Evolutionary conservation across 352 stramenopile genomes (phyloP).

Genomic region (Globisporangium middletonii): DNA sequence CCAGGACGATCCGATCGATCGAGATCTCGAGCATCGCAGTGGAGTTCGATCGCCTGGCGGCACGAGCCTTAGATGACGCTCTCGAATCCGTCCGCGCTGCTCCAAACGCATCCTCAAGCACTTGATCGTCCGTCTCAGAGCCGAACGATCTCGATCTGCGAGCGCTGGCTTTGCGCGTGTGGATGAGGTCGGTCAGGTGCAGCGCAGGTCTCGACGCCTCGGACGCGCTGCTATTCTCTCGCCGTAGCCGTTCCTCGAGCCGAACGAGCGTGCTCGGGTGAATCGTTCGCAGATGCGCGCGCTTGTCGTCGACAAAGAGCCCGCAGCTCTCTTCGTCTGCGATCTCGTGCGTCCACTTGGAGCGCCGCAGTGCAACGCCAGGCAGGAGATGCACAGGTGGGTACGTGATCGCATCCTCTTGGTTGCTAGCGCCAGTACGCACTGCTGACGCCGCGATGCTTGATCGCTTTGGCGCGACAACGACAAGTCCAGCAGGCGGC

Average conservation of each 20-base stretch:
- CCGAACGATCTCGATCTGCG: no score
- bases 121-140: not conserved
- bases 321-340: constrained; percentile 37
- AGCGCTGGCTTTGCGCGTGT: not conserved
- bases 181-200: constrained; percentile 6
- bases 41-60: not conserved
- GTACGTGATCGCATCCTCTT: constrained; percentile 5
- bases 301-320: constrained; percentile 38
- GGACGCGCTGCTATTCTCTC: constrained; percentile 14
- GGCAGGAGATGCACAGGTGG: constrained; percentile 18
- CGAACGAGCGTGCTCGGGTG: constrained; percentile 45
- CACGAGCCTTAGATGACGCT: no score
- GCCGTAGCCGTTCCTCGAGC: constrained; percentile 40
- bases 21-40: constrained; percentile 38
- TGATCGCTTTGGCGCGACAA: constrained; percentile 14
- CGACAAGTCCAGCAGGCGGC: constrained; percentile 1
- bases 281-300: constrained; percentile 24
- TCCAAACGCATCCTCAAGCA: not conserved
- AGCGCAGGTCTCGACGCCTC: not conserved
- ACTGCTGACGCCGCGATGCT: constrained; percentile 6
- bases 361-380: constrained; percentile 11
- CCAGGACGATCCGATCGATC: constrained; percentile 54
- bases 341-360: constrained; percentile 33
- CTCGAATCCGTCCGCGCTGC: not conserved
- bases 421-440: not conserved